Conservation (phyloP, 306 rosid species). For the Sophora flavescens region DNA sequence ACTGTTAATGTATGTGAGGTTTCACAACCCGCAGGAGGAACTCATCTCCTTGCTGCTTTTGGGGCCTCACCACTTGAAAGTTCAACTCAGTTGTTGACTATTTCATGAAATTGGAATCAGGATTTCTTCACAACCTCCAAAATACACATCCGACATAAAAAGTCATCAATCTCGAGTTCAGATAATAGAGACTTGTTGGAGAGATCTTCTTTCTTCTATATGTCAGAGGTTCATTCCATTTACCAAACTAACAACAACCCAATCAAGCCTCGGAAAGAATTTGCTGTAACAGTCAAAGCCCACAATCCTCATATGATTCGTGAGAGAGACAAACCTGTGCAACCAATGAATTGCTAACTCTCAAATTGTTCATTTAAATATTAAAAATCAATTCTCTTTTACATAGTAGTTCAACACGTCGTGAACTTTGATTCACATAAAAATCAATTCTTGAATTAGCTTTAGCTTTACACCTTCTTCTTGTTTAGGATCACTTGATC, state of each 20-base stretch:
- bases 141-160: conserved; percentile 24
- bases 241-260: conserved; percentile 61
- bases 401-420: conserved; percentile 48
- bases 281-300: conserved; percentile 61
- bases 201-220: conserved; percentile 20
- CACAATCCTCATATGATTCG: conserved; percentile 43
- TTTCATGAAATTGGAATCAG: too few relatives aligned
- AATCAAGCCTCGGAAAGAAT: conserved; percentile 24
- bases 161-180: conserved; percentile 47
- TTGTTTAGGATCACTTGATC: too few relatives aligned
- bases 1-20: too few relatives aligned
- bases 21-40: too few relatives aligned
- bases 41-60: too few relatives aligned
- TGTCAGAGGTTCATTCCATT: conserved; percentile 30
- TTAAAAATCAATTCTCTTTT: conserved; percentile 28
- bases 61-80: too few relatives aligned
- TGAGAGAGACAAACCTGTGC: conserved; percentile 33
- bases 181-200: not conserved
- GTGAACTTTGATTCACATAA: conserved; percentile 49
- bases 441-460: too few relatives aligned
- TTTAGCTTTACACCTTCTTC: too few relatives aligned
- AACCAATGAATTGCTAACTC: conserved; percentile 47
- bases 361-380: conserved; percentile 46
- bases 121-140: too few relatives aligned
- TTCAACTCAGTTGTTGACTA: too few relatives aligned